A percentile compares a stretch with the other conserved stretches of the same genome.
Evolutionary conservation across 2,329 filamentous ascomycete species (phyloP).

Genomic region (Botryotinia narcissicola): DNA sequence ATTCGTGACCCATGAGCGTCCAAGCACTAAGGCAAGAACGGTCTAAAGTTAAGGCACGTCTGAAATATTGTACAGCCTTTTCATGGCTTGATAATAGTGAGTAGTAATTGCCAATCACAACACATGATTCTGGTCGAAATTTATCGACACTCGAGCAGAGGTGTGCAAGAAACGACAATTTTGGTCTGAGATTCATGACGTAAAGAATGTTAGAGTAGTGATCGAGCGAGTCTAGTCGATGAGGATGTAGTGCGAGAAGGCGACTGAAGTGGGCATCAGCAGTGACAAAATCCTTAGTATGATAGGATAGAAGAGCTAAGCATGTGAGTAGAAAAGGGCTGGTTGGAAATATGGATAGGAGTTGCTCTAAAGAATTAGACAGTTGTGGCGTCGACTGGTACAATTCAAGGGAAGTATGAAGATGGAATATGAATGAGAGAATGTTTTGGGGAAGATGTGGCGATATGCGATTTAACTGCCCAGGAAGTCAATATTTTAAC

Average conservation of each 20-base stretch:
- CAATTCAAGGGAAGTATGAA: slow-evolving; percentile 86
- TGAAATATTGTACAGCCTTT: slow-evolving; percentile 97
- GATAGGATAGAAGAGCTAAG: slow-evolving; percentile 82
- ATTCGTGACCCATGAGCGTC: slow-evolving; percentile 99
- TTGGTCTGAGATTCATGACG: slow-evolving; percentile 82
- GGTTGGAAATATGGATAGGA: slow-evolving; percentile 79
- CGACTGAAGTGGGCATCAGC: slow-evolving; percentile 71
- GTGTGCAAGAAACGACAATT: slow-evolving; percentile 88
- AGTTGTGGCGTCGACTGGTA: slow-evolving; percentile 80
- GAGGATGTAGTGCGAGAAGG: slow-evolving; percentile 69
- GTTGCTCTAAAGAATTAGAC: slow-evolving; percentile 70
- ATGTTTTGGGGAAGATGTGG: slow-evolving; percentile 82
- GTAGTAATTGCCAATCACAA: slow-evolving; percentile 97
- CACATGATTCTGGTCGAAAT: slow-evolving; percentile 94
- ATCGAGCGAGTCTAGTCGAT: slow-evolving; percentile 84
- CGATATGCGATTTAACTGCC: slow-evolving; percentile 67
- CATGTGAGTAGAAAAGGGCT: slow-evolving; percentile 91
- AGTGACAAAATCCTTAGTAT: slow-evolving; percentile 75
- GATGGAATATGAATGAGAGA: slow-evolving; percentile 89
- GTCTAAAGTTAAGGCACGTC: slow-evolving; percentile 85
- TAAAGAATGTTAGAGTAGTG: slow-evolving; percentile 98
- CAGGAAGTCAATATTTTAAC: slow-evolving; percentile 34
- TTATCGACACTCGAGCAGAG: slow-evolving; percentile 89
- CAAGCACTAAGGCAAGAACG: slow-evolving; percentile 89
- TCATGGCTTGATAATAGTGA: slow-evolving; percentile 92